Conservation (phyloP, 75 land plant genomes). For the Gnetum montanum region DNA sequence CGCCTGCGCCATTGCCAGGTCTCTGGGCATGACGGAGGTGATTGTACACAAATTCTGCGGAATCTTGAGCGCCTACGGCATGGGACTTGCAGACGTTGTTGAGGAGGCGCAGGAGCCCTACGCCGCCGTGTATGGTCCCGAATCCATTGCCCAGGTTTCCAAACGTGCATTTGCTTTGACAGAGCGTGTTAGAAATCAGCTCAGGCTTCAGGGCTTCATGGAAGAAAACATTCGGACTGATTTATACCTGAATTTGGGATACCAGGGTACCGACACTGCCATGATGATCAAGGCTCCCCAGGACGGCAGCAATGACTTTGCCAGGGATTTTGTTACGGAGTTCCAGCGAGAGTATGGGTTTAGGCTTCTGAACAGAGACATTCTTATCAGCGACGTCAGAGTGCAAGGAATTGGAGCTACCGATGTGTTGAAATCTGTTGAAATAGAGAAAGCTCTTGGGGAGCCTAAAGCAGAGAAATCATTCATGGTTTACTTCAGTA, state of each 20-base stretch:
- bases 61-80: conserved; percentile 94
- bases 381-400: conserved; percentile 86
- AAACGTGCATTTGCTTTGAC: conserved; percentile 38
- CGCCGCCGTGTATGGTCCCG: conserved; percentile 66
- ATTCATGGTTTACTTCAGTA: conserved; percentile 68
- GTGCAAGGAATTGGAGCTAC: conserved; percentile 84
- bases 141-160: conserved; percentile 50
- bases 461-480: conserved; percentile 43
- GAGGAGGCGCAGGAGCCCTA: conserved; percentile 98
- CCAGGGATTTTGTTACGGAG: conserved; percentile 57
- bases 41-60: conserved; percentile 88
- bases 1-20: conserved; percentile 95
- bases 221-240: conserved; percentile 55
- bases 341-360: conserved; percentile 95
- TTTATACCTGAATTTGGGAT: conserved; percentile 74
- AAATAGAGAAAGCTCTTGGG: conserved; percentile 20
- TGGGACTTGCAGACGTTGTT: conserved; percentile 97
- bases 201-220: conserved; percentile 55
- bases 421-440: conserved; percentile 64
- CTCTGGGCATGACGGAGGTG: conserved; percentile 91
- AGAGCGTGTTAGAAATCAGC: conserved; percentile 54
- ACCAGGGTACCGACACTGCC: conserved; percentile 94
- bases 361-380: conserved; percentile 64
- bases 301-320: conserved; percentile 45
- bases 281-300: conserved; percentile 67